phyloP scores from a whole-genome alignment of 169 alveolate genomes.

The Plasmodium vivax region DNA sequence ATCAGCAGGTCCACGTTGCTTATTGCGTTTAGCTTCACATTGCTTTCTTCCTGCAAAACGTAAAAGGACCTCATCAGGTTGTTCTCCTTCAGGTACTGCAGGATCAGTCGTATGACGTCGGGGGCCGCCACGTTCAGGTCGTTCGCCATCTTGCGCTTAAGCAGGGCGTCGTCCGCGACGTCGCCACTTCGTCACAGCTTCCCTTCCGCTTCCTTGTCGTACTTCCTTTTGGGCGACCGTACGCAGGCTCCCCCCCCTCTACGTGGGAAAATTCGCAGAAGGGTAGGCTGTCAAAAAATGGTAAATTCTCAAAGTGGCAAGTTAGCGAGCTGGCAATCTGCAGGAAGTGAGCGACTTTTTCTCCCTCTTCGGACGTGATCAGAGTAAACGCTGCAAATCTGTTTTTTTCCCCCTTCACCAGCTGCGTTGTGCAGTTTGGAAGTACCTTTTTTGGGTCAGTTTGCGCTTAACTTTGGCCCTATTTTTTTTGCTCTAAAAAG shows the following conservation, averaged over 20 bases:
- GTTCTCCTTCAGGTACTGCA: constrained; percentile 84
- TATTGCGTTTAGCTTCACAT: constrained; percentile 80
- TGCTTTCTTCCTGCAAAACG: constrained; percentile 84
- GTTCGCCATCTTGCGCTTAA: constrained; percentile 11
- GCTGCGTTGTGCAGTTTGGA: not conserved
- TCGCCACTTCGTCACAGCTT: not conserved
- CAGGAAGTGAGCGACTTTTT: not conserved
- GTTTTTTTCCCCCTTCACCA: not conserved
- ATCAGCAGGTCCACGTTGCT: constrained; percentile 81
- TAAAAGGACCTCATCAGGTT: constrained; percentile 77
- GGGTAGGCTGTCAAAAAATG: not conserved
- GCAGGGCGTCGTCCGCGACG: not conserved
- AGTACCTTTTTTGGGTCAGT: not conserved
- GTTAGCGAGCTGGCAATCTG: not conserved
- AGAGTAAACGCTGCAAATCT: not conserved
- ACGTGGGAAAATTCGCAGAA: not conserved
- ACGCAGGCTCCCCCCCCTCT: not conserved
- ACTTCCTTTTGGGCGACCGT: not conserved
- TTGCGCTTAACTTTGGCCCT: not conserved
- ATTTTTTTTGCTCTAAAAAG: not conserved
- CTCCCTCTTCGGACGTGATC: not conserved
- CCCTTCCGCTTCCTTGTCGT: not conserved
- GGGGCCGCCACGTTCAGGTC: constrained; percentile 47
- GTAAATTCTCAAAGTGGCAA: not conserved
- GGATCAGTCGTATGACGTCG: constrained; percentile 75